These are phyloP conservation scores for Aspergillus sp. DNA, from an alignment of 2,329 filamentous ascomycete genomes.

Conservation along the genomic window DNA sequence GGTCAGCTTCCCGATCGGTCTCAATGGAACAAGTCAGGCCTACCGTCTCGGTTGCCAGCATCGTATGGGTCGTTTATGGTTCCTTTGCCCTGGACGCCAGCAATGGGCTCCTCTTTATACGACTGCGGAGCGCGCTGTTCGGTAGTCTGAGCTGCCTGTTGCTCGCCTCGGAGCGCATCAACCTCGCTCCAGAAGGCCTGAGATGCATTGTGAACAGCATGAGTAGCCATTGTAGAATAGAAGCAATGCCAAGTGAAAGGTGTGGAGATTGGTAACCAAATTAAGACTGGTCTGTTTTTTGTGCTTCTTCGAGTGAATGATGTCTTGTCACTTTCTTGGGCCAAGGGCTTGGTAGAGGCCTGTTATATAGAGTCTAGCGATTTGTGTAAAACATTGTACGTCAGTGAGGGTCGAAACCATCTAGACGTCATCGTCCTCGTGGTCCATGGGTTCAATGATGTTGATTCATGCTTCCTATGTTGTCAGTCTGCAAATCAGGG, in stretches of 20 bases:
- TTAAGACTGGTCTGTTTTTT: background rate
- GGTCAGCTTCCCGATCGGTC: background rate
- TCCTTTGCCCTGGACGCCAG: slow-evolving; percentile 68
- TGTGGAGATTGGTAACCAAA: background rate
- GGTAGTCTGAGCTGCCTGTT: background rate
- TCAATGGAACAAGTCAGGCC: background rate
- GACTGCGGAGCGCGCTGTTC: slow-evolving; percentile 16
- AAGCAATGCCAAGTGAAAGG: background rate
- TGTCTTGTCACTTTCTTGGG: background rate
- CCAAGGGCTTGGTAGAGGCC: background rate
- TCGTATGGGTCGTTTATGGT: slow-evolving; percentile 72
- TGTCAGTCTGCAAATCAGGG: background rate
- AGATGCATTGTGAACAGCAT: slow-evolving; percentile 51
- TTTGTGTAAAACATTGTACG: background rate
- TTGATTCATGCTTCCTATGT: background rate
- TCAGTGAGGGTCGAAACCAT: background rate
- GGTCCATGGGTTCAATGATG: background rate
- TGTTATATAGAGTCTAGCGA: slow-evolving; percentile 8
- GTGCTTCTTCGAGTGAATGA: background rate
- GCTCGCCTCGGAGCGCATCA: slow-evolving; percentile 15
- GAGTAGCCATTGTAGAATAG: slow-evolving; percentile 56
- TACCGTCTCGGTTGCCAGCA: slow-evolving; percentile 35
- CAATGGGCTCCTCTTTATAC: slow-evolving; percentile 65
- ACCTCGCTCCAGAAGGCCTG: slow-evolving; percentile 52
- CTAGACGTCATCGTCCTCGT: slow-evolving; percentile 2